Conservation (phyloP, 2,329 filamentous ascomycete genomes). For the Fusarium hostae region DNA sequence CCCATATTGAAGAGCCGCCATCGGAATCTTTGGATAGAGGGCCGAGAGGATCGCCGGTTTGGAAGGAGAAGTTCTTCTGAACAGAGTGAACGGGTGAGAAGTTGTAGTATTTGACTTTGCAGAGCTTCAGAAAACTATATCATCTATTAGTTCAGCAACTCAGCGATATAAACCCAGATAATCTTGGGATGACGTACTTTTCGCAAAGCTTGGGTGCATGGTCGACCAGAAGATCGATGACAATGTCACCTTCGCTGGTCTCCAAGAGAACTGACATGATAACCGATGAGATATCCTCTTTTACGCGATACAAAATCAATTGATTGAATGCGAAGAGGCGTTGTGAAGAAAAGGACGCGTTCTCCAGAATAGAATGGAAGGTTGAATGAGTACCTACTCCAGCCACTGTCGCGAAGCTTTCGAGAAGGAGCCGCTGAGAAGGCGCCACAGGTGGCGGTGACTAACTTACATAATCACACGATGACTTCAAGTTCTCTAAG, state of each 20-base stretch:
- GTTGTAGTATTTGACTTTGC: conserved; percentile 99
- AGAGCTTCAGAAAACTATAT: conserved; percentile 92
- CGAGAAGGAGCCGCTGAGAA: background rate
- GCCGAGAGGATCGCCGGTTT: conserved; percentile 93
- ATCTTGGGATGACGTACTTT: conserved; percentile 76
- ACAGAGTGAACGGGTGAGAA: conserved; percentile 92
- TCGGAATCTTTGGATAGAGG: conserved; percentile 86
- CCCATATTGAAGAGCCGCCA: conserved; percentile 95
- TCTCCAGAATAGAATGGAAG: conserved; percentile 4
- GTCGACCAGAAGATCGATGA: conserved; percentile 90
- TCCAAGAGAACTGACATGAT: conserved; percentile 93
- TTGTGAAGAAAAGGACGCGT: background rate
- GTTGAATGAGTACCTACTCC: conserved; percentile 18
- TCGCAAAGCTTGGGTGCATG: conserved; percentile 92
- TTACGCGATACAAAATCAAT: background rate
- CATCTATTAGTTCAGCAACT: conserved; percentile 53
- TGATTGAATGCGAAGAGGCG: background rate
- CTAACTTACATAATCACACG: background rate
- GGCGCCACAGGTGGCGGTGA: conserved; percentile 22
- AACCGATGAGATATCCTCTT: background rate
- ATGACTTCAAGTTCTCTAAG: background rate
- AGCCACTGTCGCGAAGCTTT: conserved; percentile 35
- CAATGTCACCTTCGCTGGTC: conserved; percentile 92
- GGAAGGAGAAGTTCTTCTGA: conserved; percentile 95
- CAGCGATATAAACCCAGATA: conserved; percentile 16